A percentile compares a stretch with the other conserved stretches of the same genome.
phyloP scores from a whole-genome alignment of 2,329 filamentous ascomycete genomes.

The Nectriaceae sp. region DNA sequence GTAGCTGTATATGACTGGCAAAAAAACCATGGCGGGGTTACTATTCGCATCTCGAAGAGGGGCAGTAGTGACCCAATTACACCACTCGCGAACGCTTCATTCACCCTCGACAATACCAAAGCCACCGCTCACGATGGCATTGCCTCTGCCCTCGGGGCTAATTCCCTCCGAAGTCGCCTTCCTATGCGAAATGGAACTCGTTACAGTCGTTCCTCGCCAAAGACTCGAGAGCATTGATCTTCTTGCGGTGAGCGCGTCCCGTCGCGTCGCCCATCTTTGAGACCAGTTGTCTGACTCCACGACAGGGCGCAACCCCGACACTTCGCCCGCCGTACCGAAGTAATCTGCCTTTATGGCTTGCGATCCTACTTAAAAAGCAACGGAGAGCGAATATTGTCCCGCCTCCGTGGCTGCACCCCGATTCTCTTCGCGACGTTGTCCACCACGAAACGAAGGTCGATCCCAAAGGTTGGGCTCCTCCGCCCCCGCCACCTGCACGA shows the following conservation, averaged over 20 bases:
- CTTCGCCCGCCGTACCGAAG: constrained; percentile 81
- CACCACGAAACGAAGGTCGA: constrained; percentile 76
- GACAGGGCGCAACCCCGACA: constrained; percentile 73
- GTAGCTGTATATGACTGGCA: not conserved
- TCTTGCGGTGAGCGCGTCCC: constrained; percentile 68
- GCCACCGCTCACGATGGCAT: constrained; percentile 42
- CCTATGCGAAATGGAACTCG: constrained; percentile 94
- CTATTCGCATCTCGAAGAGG: not conserved
- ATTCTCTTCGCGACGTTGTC: constrained; percentile 76
- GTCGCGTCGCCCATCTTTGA: constrained; percentile 11
- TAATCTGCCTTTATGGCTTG: constrained; percentile 88
- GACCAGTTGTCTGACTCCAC: constrained; percentile 23
- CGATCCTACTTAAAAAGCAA: constrained; percentile 91
- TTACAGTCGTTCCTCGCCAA: constrained; percentile 90
- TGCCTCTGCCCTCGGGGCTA: constrained; percentile 57
- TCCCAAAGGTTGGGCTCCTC: constrained; percentile 73
- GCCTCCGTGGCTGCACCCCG: constrained; percentile 82
- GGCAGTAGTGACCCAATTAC: not conserved
- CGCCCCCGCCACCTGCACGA: constrained; percentile 65
- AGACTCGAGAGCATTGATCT: constrained; percentile 83
- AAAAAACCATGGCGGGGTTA: not conserved
- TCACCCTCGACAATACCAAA: constrained; percentile 9
- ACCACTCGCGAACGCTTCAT: constrained; percentile 3
- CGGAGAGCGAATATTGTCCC: constrained; percentile 89
- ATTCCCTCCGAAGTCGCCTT: constrained; percentile 90